phyloP scores from a whole-genome alignment of 371 early-diverging fungal species.

The Mucor lusitanicus region DNA sequence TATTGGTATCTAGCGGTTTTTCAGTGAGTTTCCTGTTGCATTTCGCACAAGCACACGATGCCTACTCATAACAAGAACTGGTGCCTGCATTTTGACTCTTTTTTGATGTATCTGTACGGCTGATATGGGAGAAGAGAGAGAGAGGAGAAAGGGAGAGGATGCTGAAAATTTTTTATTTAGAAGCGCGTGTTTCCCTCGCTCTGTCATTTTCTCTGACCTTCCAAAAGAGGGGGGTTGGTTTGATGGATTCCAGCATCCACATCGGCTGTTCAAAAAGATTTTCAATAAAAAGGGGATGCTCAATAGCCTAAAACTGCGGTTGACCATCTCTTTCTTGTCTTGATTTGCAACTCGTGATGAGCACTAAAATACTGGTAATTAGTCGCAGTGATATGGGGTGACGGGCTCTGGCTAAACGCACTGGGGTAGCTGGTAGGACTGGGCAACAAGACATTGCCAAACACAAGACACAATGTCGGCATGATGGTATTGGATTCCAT shows the following conservation, averaged over 20 bases:
- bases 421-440: slow-evolving; percentile 65
- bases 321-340: neutral
- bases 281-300: neutral
- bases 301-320: neutral
- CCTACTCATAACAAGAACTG: slow-evolving; percentile 76
- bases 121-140: neutral
- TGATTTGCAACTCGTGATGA: neutral
- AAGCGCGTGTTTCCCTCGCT: slow-evolving; percentile 10
- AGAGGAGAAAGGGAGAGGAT: slow-evolving; percentile 1
- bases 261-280: neutral
- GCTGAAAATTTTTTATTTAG: slow-evolving; percentile 8
- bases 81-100: slow-evolving; percentile 48
- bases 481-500: slow-evolving; percentile 71
- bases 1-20: slow-evolving; percentile 74
- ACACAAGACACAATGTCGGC: slow-evolving; percentile 77
- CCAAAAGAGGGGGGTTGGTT: neutral
- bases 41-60: neutral
- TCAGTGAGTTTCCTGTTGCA: neutral
- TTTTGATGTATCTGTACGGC: neutral
- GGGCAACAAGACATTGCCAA: slow-evolving; percentile 66
- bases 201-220: slow-evolving; percentile 9
- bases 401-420: neutral
- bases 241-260: neutral
- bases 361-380: slow-evolving; percentile 15
- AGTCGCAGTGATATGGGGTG: neutral